Conservation (phyloP, 495 filamentous ascomycete genomes). For the Xylaria longipes region DNA sequence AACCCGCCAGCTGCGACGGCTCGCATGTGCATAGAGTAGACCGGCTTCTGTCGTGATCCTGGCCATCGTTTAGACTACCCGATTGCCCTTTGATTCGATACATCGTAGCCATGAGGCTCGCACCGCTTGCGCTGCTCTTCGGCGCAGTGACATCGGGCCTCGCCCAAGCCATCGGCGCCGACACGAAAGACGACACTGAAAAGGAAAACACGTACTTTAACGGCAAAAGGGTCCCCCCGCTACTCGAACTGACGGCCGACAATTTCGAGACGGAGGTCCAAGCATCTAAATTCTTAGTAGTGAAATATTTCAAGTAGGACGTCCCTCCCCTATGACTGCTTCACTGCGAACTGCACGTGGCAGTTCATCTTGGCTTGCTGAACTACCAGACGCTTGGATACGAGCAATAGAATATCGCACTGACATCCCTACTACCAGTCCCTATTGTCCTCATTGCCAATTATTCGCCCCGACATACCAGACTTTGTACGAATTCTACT, state of each 20-base stretch:
- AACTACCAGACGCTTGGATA: not conserved
- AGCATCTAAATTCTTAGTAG: conserved; percentile 51
- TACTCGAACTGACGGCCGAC: conserved; percentile 59
- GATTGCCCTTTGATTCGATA: conserved; percentile 14
- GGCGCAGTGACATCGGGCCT: conserved; percentile 47
- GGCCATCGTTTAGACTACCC: not conserved
- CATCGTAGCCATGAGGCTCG: conserved; percentile 41
- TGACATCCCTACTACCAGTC: conserved; percentile 42
- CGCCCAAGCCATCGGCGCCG: conserved; percentile 44
- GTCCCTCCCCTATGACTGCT: not conserved
- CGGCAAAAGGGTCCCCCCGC: conserved; percentile 75
- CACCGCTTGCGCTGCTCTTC: conserved; percentile 46
- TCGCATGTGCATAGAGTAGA: conserved; percentile 12
- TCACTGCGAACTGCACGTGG: not conserved
- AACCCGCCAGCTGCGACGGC: conserved; percentile 7
- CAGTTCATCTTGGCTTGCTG: not conserved
- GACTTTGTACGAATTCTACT: conserved; percentile 95
- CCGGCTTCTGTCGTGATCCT: conserved; percentile 9
- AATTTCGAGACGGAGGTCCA: conserved; percentile 50
- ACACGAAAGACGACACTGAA: conserved; percentile 37
- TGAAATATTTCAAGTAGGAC: conserved; percentile 58
- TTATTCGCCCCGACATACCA: conserved; percentile 84
- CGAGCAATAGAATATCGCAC: not conserved
- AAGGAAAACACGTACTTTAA: conserved; percentile 74
- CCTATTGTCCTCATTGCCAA: conserved; percentile 79